A percentile compares a stretch with the other conserved stretches of the same genome.
Evolutionary conservation across 176 grass and related monocot genomes (phyloP).

Genomic region (Cenchrus americanus): DNA sequence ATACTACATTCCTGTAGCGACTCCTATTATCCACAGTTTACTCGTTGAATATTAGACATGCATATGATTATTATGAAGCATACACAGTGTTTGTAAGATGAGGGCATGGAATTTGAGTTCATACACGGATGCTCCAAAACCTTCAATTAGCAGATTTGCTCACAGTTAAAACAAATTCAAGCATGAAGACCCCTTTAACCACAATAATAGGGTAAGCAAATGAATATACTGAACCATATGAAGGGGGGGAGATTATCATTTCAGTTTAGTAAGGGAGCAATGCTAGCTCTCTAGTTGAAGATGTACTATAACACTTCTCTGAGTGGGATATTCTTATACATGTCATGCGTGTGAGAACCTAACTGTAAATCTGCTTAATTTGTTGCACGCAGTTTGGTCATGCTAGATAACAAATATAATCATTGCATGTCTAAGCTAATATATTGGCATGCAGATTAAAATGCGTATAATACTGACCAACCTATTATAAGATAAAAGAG

Average conservation of each 20-base stretch:
- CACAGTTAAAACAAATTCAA: not conserved
- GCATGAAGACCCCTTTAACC: slow-evolving; percentile 14
- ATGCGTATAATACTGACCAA: slow-evolving; percentile 12
- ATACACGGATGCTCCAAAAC: not conserved
- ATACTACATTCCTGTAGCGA: not conserved
- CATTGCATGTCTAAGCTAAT: not conserved
- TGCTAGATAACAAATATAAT: not conserved
- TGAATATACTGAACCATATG: not conserved
- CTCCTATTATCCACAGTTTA: slow-evolving; percentile 15
- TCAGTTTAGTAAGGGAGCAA: slow-evolving; percentile 6
- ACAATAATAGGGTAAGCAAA: too few species aligned
- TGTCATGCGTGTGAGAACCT: not conserved
- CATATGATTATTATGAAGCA: slow-evolving; percentile 21
- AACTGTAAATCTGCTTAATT: slow-evolving; percentile 12
- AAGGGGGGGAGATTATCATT: not conserved
- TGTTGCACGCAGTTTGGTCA: not conserved
- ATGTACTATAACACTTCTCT: not conserved
- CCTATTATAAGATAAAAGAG: not conserved
- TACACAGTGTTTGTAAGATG: not conserved
- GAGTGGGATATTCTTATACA: slow-evolving; percentile 6
- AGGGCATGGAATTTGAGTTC: not conserved
- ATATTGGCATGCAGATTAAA: slow-evolving; percentile 12
- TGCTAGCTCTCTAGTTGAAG: slow-evolving; percentile 18
- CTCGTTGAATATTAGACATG: not conserved
- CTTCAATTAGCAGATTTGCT: not conserved